Evolutionary conservation across 305 asterid species (phyloP), one percentile per base, ranked within the genome.

Genomic region (Solanum chacoense): DNA sequence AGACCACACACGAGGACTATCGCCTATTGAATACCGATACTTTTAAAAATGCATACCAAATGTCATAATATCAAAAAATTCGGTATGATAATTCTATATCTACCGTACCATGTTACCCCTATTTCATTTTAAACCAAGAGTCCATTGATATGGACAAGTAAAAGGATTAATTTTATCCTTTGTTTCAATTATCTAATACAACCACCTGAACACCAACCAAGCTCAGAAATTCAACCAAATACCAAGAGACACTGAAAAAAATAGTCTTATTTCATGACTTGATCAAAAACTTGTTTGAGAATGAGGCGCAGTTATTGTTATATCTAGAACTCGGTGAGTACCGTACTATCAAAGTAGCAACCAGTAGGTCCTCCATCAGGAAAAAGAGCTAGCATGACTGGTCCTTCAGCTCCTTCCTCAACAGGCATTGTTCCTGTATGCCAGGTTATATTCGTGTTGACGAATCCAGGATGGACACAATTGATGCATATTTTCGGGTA

Each of bases 261-360:
- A 73, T 3, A 73, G 24, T 10, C 8, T 76, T 76, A 8, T 22
- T 22, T 20, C 18, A 76, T 0, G 10, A 76, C 31, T 11, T 29
- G 84, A 77, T n/a, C 31, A 92, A 94, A 90, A n/a, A 96, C 87
- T 80, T 24, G 85, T 37, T 40, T 50, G 35, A 1, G 14, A 37
- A 22, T 14, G 6, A 0, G 18, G 3, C 11, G 0, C n/a, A n/a
- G 36, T 40, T 40, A 11, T 40, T 40, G 45, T 40, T 40, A 11
- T 40, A 40, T 40, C 45, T 40, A 4, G 0, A 40, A 50, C 65
- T 50, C 4, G 0, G 65, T 0, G 4, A 50, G 0, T 50, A 6
- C 4, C 0, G 9, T 50, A 50, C 9, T 1, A 50, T 50, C n/a
- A 50, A 50, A 50, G 65, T 16, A 50, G n/a, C n/a, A 16, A 5